Conservation (phyloP, 2,329 filamentous ascomycete species). For the Davidsoniella virescens region DNA sequence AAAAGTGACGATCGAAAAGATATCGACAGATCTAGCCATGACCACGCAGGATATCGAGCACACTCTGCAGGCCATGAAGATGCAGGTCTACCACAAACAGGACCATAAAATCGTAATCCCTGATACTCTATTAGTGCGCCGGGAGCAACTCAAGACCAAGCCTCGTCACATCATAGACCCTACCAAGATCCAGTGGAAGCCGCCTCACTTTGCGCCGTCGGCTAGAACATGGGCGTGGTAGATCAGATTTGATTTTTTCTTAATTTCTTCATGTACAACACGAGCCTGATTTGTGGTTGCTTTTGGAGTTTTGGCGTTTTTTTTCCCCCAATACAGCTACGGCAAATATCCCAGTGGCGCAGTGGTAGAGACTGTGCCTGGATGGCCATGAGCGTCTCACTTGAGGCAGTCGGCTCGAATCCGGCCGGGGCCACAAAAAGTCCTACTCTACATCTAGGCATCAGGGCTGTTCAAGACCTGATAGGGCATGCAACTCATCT, state of each 20-base stretch:
- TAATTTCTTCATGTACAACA: not conserved
- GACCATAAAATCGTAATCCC: conserved; percentile 93
- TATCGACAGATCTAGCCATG: conserved; percentile 72
- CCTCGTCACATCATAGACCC: conserved; percentile 63
- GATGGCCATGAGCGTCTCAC: no score
- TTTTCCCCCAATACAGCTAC: not conserved
- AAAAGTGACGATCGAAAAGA: conserved; percentile 68
- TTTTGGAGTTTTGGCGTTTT: not conserved
- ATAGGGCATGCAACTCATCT: no score
- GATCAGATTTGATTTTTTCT: not conserved
- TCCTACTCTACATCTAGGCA: no score
- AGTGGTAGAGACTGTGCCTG: no score
- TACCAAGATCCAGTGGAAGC: conserved; percentile 77
- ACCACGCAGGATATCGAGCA: conserved; percentile 95
- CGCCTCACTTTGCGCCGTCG: conserved; percentile 81
- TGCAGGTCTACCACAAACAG: conserved; percentile 90
- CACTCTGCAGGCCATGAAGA: conserved; percentile 81
- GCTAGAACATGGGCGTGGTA: conserved; percentile 94
- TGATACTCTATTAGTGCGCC: conserved; percentile 61
- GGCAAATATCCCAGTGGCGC: no score
- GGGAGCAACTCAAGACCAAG: conserved; percentile 68
- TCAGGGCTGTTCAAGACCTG: no score
- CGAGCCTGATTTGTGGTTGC: not conserved
- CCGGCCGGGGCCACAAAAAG: no score
- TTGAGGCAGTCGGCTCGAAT: no score